Base-by-base conservation (phyloP, 2,329 filamentous ascomycete genomes). In the Sporothrix brasiliensis region DNA sequence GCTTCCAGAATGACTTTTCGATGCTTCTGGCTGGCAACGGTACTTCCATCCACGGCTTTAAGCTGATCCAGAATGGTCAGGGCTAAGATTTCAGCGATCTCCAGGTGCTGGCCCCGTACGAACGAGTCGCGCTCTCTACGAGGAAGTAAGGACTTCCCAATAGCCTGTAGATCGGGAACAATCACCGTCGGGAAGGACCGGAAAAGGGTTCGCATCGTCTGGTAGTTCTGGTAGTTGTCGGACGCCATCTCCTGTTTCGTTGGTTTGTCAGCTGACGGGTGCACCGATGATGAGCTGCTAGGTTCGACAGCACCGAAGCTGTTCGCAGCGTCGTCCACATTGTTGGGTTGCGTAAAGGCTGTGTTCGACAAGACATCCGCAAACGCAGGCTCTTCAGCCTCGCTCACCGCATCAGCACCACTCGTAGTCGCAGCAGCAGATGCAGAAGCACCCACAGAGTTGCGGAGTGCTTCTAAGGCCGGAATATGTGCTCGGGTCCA, bases 81-180 rank as follows among this genome's bases (percentile, higher is more conserved):
- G 3, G 92, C 92, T 74, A 98, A 84, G 30, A 92, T 88, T 72
- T 87, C 84, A 27, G 87, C 86, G 65, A 90, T 81, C 68, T 82
- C 81, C 49, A 86, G 75, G 72, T 90, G 87, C 70, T 85, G 82
- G 68, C 82, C 80, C 73, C 87, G 80, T 69, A 83, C 76, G 74
- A 84, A 90, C 2, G 82, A 76, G 75, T 97, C 93, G 39, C 88
- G 85, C 73, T 88, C 88, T 66, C 93, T 88, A 71, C 92, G 91
- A 56, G 89, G 88, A 4, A 97, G 84, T 27, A 98, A 83, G 19
- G 91, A 88, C 78, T 93, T 95, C 14, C 94, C 94, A 56, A 98
- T 83, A 1, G 89, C 90, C 76, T 97, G 92, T 77, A 97, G 91
- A 75, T 98, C 91, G 0, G 91, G 90, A 21, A 92, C 91, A n/a